These are phyloP conservation scores for Trichocladium uniseriatum DNA, from an alignment of 495 filamentous ascomycete species.

Conservation along the genomic window DNA sequence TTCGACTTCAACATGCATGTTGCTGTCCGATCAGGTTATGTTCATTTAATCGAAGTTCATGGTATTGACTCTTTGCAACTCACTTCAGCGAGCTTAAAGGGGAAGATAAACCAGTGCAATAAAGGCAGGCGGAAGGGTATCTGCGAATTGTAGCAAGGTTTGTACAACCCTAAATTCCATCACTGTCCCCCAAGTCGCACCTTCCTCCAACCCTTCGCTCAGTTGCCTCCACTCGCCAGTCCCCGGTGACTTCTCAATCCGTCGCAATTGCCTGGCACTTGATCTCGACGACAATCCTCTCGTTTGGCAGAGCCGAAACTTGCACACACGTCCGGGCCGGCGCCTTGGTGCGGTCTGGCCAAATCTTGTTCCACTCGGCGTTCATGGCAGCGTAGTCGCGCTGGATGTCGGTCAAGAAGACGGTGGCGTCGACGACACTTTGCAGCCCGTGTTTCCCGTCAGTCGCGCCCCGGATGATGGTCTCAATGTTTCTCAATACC, in stretches of 20 bases:
- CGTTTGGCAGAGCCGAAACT: constrained; percentile 19
- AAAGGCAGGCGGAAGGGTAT: no score
- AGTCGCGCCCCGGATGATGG: constrained; percentile 18
- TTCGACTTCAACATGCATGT: no score
- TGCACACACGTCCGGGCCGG: constrained; percentile 23
- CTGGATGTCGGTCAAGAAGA: constrained; percentile 20
- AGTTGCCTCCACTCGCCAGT: not conserved
- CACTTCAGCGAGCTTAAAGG: no score
- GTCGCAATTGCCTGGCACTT: constrained; percentile 20
- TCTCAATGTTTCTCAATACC: constrained; percentile 22
- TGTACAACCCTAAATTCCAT: not conserved
- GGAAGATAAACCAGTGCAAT: no score
- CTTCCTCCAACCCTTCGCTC: not conserved
- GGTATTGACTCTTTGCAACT: no score
- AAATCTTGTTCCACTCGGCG: constrained; percentile 24
- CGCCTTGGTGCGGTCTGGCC: constrained; percentile 20
- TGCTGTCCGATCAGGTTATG: no score
- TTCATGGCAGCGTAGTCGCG: constrained; percentile 23
- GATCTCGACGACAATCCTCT: constrained; percentile 23
- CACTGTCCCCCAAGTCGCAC: not conserved
- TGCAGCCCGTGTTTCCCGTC: constrained; percentile 12
- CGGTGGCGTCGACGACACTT: constrained; percentile 23
- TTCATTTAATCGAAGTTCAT: no score
- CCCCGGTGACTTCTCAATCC: constrained; percentile 1
- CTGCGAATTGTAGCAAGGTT: no score